phyloP scores from a whole-genome alignment of 345 rosid genomes.

The Lepidium sativum region DNA sequence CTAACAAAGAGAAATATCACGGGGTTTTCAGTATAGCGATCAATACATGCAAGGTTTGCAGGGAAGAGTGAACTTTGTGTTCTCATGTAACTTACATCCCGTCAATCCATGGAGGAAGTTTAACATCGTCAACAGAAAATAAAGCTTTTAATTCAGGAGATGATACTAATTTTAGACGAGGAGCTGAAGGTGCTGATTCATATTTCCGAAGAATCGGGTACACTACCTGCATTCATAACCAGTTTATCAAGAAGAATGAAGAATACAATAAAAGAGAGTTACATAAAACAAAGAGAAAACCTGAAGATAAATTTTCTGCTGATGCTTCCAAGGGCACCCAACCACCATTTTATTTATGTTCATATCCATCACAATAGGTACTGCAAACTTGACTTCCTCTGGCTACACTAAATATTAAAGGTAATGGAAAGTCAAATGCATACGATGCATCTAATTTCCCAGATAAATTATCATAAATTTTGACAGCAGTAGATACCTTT shows the following conservation, averaged over 20 bases:
- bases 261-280: background rate
- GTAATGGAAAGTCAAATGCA: constrained; percentile 27
- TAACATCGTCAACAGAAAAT: constrained; percentile 76
- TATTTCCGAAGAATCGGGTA: constrained; percentile 77
- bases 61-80: background rate
- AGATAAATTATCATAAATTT: constrained; percentile 1
- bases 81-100: constrained; percentile 58
- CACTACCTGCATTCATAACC: constrained; percentile 44
- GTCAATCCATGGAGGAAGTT: constrained; percentile 85
- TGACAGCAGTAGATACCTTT: constrained; percentile 52
- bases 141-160: constrained; percentile 60
- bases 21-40: background rate
- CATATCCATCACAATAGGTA: constrained; percentile 73
- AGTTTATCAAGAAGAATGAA: background rate
- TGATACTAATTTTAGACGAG: constrained; percentile 71
- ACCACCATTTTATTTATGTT: constrained; percentile 72
- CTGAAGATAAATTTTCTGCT: constrained; percentile 88
- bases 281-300: constrained; percentile 32
- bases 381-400: constrained; percentile 91
- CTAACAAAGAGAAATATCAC: constrained; percentile 32
- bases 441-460: background rate
- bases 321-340: constrained; percentile 86
- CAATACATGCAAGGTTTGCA: background rate
- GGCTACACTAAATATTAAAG: constrained; percentile 68
- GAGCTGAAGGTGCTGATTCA: constrained; percentile 60